Evolutionary conservation across 108 stramenopile genomes (phyloP), one percentile per base, ranked within the genome.

Genomic region (Fistulifera pelliculosa): DNA sequence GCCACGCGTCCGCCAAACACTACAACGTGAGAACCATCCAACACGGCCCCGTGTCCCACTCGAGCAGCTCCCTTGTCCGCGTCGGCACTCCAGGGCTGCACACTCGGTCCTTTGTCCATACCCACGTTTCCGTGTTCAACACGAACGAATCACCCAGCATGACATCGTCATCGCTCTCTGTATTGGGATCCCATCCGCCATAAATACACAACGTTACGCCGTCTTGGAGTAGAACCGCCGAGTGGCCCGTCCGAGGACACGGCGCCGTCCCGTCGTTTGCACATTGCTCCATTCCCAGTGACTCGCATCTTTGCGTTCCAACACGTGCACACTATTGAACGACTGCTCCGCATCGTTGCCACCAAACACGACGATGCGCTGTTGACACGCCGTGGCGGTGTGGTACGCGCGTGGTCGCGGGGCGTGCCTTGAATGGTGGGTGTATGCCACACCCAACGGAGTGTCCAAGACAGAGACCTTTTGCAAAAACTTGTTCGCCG

Each of bases 121-220:
- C 80, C 81, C 83, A 91, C 3, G 61, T 72, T 22, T 68, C 67
- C 6, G 85, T 85, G 44, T 91, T 74, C 41, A 91, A 65, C 52
- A 85, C 58, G 57, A 73, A 87, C 1, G 75, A 62, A 35, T 74
- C 76, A 21, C 70, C 76, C 40, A 71, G 68, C 1, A 27, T 51
- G 11, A 21, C 44, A 23, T 44, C 48, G 12, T 65, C 57, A 51
- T 73, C 80, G 14, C 14, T 21, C 49, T 82, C 85, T 0, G 65
- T 76, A 58, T 85, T 84, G 16, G 82, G 85, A 64, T 91, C 90
- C 90, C 90, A 92, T 42, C 90, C 90, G 10, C 90, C 90, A 54
- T 87, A 85, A 38, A 92, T 71, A 44, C 85, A 55, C 24, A 92
- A 83, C 12, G 88, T 90, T 42, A 64, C 75, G 16, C 64, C 65